Percentiles rank a stretch among this genome's conserved stretches.
Evolutionary conservation across 495 filamentous ascomycete genomes (phyloP).

Genomic region (Aspergillus cavernicola): DNA sequence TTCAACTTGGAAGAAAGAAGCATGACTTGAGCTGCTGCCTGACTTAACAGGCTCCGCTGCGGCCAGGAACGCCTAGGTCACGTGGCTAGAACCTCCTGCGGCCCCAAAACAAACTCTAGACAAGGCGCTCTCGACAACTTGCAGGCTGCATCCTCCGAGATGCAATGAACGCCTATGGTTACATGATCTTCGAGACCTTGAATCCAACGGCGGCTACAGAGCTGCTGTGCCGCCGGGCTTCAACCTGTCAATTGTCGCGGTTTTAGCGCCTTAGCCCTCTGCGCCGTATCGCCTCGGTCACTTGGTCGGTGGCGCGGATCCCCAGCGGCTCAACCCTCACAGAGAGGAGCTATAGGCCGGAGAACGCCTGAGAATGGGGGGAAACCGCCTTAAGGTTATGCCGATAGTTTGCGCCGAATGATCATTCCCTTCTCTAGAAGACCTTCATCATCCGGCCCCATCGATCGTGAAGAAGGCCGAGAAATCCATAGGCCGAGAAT

Average conservation of each 20-base stretch:
- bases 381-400: slow-evolving; percentile 13
- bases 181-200: background rate
- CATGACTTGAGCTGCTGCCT: background rate
- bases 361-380: background rate
- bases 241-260: slow-evolving; percentile 26
- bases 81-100: slow-evolving; percentile 14
- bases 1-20: too few relatives aligned
- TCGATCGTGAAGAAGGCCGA: slow-evolving; percentile 7
- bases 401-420: slow-evolving; percentile 8
- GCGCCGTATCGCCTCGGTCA: slow-evolving; percentile 26
- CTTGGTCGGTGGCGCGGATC: slow-evolving; percentile 16
- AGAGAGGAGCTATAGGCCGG: slow-evolving; percentile 5
- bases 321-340: slow-evolving; percentile 20
- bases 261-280: slow-evolving; percentile 32
- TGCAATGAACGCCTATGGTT: slow-evolving; percentile 10
- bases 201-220: slow-evolving; percentile 35
- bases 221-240: slow-evolving; percentile 11
- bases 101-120: slow-evolving; percentile 4
- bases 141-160: slow-evolving; percentile 5
- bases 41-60: background rate
- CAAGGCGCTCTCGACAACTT: slow-evolving; percentile 10
- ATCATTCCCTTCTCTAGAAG: slow-evolving; percentile 4
- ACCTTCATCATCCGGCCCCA: slow-evolving; percentile 8
- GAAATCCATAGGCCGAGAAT: slow-evolving; percentile 23
- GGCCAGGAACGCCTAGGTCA: slow-evolving; percentile 5